These are phyloP conservation scores for Neurospora sublineolata DNA, from an alignment of 495 filamentous ascomycete species.

Conservation along the genomic window DNA sequence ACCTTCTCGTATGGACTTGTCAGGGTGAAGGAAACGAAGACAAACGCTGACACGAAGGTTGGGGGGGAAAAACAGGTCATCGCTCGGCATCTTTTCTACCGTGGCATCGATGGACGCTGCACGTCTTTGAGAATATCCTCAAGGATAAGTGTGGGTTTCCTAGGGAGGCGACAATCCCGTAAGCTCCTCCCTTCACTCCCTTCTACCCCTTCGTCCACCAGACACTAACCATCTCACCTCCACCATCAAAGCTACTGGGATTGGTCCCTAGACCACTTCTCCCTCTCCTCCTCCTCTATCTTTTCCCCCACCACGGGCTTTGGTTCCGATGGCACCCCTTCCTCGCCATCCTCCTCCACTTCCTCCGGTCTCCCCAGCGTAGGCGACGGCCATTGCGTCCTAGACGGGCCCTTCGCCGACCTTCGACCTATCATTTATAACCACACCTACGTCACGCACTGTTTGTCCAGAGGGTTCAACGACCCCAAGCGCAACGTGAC, in stretches of 20 bases:
- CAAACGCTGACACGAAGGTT: no score
- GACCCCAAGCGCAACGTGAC: not conserved
- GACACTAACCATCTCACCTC: no score
- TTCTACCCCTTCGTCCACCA: no score
- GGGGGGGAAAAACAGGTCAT: not conserved
- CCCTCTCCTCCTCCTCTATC: not conserved
- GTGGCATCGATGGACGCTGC: not conserved
- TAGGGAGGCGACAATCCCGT: not conserved
- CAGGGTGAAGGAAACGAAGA: no score
- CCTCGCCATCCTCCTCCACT: not conserved
- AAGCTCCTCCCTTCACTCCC: not conserved
- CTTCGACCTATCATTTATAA: not conserved
- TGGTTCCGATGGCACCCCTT: not conserved
- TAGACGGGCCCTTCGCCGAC: not conserved
- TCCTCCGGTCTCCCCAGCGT: not conserved
- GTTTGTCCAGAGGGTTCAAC: not conserved
- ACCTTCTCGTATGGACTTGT: no score
- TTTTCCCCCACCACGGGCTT: not conserved
- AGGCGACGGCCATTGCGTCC: not conserved
- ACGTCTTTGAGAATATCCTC: not conserved
- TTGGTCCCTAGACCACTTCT: not conserved
- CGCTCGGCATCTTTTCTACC: not conserved
- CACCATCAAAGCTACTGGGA: not conserved
- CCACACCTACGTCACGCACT: slow-evolving; percentile 2
- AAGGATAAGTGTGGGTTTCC: not conserved